Base-by-base conservation (phyloP, 2,329 filamentous ascomycete genomes). In the Xylariaceae sp. region DNA sequence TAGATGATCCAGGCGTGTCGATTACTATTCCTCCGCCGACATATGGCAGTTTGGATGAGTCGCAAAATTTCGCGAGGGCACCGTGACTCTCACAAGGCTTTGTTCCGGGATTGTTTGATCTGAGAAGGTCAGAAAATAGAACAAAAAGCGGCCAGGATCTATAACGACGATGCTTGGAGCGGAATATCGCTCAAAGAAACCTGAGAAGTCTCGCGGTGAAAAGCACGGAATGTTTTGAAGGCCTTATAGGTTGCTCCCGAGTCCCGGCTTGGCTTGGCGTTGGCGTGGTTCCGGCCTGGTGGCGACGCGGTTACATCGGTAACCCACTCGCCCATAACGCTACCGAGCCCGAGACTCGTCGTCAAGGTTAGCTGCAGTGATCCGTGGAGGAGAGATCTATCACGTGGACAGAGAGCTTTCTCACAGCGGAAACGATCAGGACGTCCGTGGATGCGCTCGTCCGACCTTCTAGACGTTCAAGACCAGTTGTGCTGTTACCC, bases 231-330 rank as follows among this genome's bases (percentile, higher is more conserved):
- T 30, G 23, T 5, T 30, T 30, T 30, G 23, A 30, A 30, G 23
- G 23, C 23, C 23, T 30, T 30, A 30, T 30, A 30, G 23, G 23
- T 30, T 5, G 23, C 23, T 30, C 23, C 23, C 23, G 23, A 30
- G 23, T 30, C 23, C 23, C 23, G 5, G 23, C 23, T 49, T 59
- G 18, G 57, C 62, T 63, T 59, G 52, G 57, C 50, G 15, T 42
- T 45, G 44, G 34, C 48, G 44, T 50, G 52, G 57, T 49, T 48
- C 54, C 56, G 52, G 52, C 2, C 17, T 58, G 59, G 55, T 57
- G 56, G 49, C 60, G 37, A 59, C 35, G 45, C 35, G 45, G 57
- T 57, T 30, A 53, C 59, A 61, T 58, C 56, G 56, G 51, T 44
- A 57, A 18, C 17, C 47, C 47, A 18, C 47, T 49, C 17, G 17